These are phyloP conservation scores for Leccinum sublutescens DNA, from an alignment of 768 basidiomycete genomes.

Conservation along the genomic window DNA sequence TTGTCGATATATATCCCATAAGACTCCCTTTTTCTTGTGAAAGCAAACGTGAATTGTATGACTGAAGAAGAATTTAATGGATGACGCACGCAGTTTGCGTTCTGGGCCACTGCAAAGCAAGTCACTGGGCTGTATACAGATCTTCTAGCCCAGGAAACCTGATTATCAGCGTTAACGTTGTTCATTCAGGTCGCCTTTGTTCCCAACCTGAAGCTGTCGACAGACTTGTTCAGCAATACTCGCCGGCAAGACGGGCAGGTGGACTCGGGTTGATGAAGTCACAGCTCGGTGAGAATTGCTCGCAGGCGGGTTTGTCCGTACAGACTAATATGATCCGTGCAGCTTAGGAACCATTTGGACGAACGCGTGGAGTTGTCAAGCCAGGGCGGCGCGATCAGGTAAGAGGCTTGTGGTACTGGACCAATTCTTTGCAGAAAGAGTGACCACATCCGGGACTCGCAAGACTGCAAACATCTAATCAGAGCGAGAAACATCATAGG, in stretches of 20 bases:
- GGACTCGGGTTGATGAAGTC: constrained; percentile 47
- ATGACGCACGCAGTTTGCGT: no score
- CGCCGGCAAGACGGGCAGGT: constrained; percentile 69
- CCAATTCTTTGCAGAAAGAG: constrained; percentile 48
- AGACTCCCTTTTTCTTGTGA: no score
- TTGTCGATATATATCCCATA: no score
- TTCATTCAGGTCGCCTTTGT: no score
- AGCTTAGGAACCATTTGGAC: constrained; percentile 19
- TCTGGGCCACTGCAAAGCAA: no score
- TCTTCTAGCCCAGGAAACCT: no score
- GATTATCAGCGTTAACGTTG: no score
- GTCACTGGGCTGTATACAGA: no score
- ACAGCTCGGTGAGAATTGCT: constrained; percentile 13
- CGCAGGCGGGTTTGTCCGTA: constrained; percentile 10
- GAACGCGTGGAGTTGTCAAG: constrained; percentile 16
- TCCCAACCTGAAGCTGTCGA: constrained; percentile 54
- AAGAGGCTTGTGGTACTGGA: constrained; percentile 48
- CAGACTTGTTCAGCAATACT: constrained; percentile 46
- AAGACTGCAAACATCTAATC: constrained; percentile 41
- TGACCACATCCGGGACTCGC: constrained; percentile 57
- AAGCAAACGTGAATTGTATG: no score
- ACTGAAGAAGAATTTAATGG: no score
- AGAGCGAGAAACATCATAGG: neutral
- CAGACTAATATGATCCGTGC: constrained; percentile 16
- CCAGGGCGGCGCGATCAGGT: constrained; percentile 35